Conservation (phyloP, 2,329 filamentous ascomycete genomes). For the Cladosporium sp. region DNA sequence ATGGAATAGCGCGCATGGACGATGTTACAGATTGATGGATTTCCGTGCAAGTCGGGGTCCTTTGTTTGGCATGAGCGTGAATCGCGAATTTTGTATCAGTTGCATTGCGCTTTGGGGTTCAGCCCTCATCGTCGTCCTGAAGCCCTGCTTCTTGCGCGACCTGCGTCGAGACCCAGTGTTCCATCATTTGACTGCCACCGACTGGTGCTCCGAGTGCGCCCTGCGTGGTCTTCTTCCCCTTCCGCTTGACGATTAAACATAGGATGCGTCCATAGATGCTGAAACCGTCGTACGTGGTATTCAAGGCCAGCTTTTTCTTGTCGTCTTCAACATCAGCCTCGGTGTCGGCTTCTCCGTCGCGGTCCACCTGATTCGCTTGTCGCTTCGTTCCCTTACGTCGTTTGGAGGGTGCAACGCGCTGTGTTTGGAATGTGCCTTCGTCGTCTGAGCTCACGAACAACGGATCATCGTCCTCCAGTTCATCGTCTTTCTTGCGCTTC, state of each 20-base stretch:
- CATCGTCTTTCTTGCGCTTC: slow-evolving; percentile 27
- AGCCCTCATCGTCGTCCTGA: slow-evolving; percentile 30
- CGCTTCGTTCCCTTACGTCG: slow-evolving; percentile 23
- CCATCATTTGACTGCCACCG: slow-evolving; percentile 41
- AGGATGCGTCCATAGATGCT: slow-evolving; percentile 91
- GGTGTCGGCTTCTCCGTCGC: slow-evolving; percentile 21
- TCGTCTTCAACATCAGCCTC: slow-evolving; percentile 43
- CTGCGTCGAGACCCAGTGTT: slow-evolving; percentile 42
- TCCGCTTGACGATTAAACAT: slow-evolving; percentile 82
- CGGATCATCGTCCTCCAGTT: slow-evolving; percentile 31
- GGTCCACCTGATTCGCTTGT: slow-evolving; percentile 8
- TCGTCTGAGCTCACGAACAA: slow-evolving; percentile 41
- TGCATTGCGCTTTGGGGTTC: neutral
- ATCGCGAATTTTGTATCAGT: neutral
- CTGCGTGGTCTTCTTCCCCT: slow-evolving; percentile 47
- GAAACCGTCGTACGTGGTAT: slow-evolving; percentile 91
- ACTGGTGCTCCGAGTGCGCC: slow-evolving; percentile 23
- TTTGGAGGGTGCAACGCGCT: slow-evolving; percentile 29
- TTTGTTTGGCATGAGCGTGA: neutral
- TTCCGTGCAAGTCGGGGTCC: neutral
- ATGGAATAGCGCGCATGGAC: slow-evolving; percentile 5
- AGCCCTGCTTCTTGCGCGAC: slow-evolving; percentile 35
- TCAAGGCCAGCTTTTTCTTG: slow-evolving; percentile 87
- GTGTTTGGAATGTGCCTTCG: slow-evolving; percentile 37
- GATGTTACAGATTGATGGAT: neutral